phyloP scores from a whole-genome alignment of 345 rosid genomes.

The Hypericum androsaemum region DNA sequence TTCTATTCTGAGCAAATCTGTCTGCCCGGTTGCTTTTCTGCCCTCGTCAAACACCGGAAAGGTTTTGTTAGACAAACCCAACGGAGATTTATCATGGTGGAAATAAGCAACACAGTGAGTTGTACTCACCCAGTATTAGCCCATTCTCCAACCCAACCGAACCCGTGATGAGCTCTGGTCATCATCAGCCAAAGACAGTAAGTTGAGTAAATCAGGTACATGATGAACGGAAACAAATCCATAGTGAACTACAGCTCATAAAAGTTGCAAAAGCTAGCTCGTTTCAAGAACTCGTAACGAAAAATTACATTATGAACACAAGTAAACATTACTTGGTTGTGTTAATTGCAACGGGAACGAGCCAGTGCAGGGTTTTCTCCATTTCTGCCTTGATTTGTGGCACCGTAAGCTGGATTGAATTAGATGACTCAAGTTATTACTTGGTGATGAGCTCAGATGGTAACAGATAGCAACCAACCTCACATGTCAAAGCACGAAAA shows the following conservation, averaged over 20 bases:
- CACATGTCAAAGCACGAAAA: constrained; percentile 4
- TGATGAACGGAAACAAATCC: constrained; percentile 2
- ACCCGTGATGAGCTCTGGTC: constrained; percentile 94
- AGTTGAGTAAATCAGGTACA: constrained; percentile 10
- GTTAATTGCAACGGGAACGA: constrained; percentile 83
- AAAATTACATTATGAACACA: neutral
- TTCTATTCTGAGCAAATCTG: constrained; percentile 74
- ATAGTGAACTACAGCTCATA: no score
- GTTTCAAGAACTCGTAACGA: no score
- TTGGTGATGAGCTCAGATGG: neutral
- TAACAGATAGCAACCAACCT: neutral
- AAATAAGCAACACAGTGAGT: constrained; percentile 6
- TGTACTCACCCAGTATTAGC: constrained; percentile 79
- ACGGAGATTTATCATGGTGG: neutral
- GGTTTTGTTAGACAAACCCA: constrained; percentile 7
- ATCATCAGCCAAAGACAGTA: constrained; percentile 9
- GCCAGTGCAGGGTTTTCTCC: constrained; percentile 95
- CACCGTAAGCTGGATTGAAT: constrained; percentile 53
- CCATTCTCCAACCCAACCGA: constrained; percentile 99
- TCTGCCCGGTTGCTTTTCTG: constrained; percentile 59
- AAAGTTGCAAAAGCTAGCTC: no score
- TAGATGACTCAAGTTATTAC: constrained; percentile 2
- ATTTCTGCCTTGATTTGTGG: constrained; percentile 83
- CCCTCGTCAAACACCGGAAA: constrained; percentile 57
- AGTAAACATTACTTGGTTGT: constrained; percentile 64